Base-by-base conservation (phyloP, 1,284 basidiomycete species). In the Rhodotorula sp. region DNA sequence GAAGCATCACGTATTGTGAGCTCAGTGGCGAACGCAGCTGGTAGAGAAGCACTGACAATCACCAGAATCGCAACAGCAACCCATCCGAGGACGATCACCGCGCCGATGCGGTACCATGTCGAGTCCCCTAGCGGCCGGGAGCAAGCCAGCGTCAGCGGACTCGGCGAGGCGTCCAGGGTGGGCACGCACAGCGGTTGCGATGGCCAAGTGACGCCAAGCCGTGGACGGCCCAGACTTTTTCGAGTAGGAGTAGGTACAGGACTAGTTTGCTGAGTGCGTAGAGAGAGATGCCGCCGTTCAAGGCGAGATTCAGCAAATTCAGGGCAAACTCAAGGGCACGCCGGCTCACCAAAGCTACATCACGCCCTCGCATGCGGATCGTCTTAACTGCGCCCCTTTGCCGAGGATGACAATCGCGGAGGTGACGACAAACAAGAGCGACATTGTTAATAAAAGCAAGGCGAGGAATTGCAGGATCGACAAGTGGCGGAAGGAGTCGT, bases 21-120 rank as follows among this genome's bases (percentile, higher is more conserved):
- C 10, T 29, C 4, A n/a, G 42, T 30, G 30, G 18, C 17, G 30
- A 15, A 51, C n/a, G 46, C 45, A 6, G 17, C 26, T n/a, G n/a
- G 24, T 49, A 30, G 15, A 24, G 44, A n/a, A 30, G 17, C 14
- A 37, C 67, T 20, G 26, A 58, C 62, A 53, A 82, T 75, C 72
- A 83, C 76, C 57, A 80, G 64, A 18, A 78, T 66, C 0, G 80
- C 75, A 53, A 84, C 79, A 1, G 72, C 79, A 10, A 78, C 24
- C 75, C 83, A 84, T 3, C 77, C 64, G 7, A 72, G 46, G 22
- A 83, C 74, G 18, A 81, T 69, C 8, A 76, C 45, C 3, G 80
- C 58, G 59, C 81, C 82, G 7, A 76, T 53, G 18, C 81, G 69
- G 69, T 84, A 85, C n/a, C 82, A 78, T 20, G 76, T 78, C 1